Base-by-base conservation (phyloP, 140 eudicot genomes). In the Erigeron philadelphicus region DNA sequence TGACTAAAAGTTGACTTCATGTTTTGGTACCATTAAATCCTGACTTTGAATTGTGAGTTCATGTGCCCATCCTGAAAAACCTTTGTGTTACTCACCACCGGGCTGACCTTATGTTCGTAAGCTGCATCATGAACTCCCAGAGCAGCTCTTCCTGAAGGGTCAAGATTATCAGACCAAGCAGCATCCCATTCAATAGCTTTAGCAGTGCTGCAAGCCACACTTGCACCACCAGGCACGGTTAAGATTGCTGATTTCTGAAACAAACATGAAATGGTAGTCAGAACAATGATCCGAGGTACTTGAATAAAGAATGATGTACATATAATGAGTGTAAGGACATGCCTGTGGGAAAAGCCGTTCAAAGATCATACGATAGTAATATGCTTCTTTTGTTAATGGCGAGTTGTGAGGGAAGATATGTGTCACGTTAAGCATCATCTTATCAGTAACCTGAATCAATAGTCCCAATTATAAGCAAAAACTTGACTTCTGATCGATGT, bases 261-360 rank as follows among this genome's bases (percentile, higher is more conserved):
- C 23, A n/a, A 72, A 43, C 9, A 48, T 2, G 53, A 53, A 64
- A 56, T 19, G 6, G 3, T 31, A n/a, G 58, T 59, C 46, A 38
- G 61, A 72, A 12, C 60, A 31, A 18, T 63, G 53, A 63, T 47
- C 23, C 10, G 23, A 16, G 25, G 53, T 61, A 49, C 64, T 48
- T 35, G 18, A 11, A 38, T 25, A 49, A 38, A 49, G 64, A 11
- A 52, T 1, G 35, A 7, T 2, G 25, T 18, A 69, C 65, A 57
- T 50, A 56, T 55, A 13, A 42, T 11, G 1, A 5, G 13, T 35
- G 57, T 43, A 67, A 8, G 16, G 9, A 43, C 19, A 31, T 71
- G 73, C 98, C 98, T 93, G 95, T 25, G 98, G 96, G 75, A 89
- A 93, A 77, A 89, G 83, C 77, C 89, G 85, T 75, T 93, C 98